phyloP scores from a whole-genome alignment of 2,329 filamentous ascomycete species.

The Davidsoniella virescens region DNA sequence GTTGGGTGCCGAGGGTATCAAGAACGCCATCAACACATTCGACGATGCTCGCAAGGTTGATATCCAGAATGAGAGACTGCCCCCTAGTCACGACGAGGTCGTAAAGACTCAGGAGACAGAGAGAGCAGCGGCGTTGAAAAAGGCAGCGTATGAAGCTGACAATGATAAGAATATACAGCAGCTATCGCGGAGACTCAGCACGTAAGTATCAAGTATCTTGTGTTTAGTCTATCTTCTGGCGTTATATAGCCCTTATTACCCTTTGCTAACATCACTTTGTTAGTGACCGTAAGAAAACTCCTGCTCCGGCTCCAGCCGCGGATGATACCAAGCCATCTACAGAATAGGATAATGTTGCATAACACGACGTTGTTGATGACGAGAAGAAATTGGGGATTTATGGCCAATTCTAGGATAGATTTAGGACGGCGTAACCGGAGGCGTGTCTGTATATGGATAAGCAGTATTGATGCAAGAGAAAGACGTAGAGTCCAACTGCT shows the following conservation, averaged over 20 bases:
- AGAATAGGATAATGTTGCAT: not conserved
- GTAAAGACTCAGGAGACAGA: slow-evolving; percentile 67
- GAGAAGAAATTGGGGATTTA: not conserved
- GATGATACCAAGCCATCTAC: slow-evolving; percentile 2
- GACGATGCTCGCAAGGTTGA: slow-evolving; percentile 96
- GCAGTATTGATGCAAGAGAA: too few species aligned
- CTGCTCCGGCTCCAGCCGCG: not conserved
- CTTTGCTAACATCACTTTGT: not conserved
- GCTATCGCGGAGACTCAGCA: slow-evolving; percentile 83
- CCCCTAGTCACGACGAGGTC: slow-evolving; percentile 85
- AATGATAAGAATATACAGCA: slow-evolving; percentile 79
- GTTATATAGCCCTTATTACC: not conserved
- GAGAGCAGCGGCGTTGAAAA: slow-evolving; percentile 65
- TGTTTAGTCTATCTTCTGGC: not conserved
- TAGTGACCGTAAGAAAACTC: slow-evolving; percentile 12
- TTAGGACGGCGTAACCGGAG: not conserved
- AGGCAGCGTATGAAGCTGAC: slow-evolving; percentile 74
- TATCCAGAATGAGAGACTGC: slow-evolving; percentile 86
- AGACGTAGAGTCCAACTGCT: not conserved
- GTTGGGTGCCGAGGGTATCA: slow-evolving; percentile 95
- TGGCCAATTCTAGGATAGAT: not conserved
- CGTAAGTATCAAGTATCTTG: slow-evolving; percentile 58
- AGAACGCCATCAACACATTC: slow-evolving; percentile 92
- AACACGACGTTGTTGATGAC: too few species aligned
- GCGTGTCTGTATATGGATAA: not conserved